Evolutionary conservation across 78 protist species (phyloP).

Genomic region (Creolimax fragrantissima): DNA sequence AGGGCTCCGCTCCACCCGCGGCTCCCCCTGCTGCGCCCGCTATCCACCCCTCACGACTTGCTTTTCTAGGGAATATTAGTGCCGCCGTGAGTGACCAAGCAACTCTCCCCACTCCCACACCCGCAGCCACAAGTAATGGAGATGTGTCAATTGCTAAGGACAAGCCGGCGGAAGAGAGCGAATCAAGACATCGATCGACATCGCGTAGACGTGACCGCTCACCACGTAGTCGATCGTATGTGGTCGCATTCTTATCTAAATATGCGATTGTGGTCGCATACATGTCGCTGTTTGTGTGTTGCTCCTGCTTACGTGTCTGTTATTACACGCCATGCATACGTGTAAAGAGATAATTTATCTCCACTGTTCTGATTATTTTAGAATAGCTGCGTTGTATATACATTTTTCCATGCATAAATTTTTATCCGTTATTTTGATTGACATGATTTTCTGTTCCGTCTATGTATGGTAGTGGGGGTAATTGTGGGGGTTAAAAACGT

Average conservation of each 20-base stretch:
- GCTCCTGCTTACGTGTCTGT: not conserved
- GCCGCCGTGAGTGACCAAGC: not conserved
- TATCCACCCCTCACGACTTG: not conserved
- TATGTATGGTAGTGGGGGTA: too few relatives aligned
- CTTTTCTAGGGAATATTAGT: not conserved
- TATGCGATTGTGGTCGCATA: not conserved
- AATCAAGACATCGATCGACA: not conserved
- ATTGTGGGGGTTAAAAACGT: too few relatives aligned
- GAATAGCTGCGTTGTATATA: not conserved
- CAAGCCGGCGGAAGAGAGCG: not conserved
- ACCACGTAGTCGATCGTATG: not conserved
- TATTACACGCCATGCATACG: not conserved
- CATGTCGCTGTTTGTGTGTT: not conserved
- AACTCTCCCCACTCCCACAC: not conserved
- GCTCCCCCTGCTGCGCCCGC: not conserved
- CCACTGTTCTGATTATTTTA: too few relatives aligned
- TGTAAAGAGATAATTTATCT: not conserved
- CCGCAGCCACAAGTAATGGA: not conserved
- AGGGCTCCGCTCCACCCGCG: too few relatives aligned
- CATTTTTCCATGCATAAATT: too few relatives aligned
- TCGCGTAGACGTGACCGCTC: not conserved
- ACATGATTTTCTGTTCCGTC: too few relatives aligned
- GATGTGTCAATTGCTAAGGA: not conserved
- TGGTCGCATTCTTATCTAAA: not conserved
- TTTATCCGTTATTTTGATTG: too few relatives aligned